Percentiles rank a stretch among this genome's conserved stretches.
These are phyloP conservation scores for Euclidium syriacum DNA, from an alignment of 345 rosid genomes.

Conservation along the genomic window DNA sequence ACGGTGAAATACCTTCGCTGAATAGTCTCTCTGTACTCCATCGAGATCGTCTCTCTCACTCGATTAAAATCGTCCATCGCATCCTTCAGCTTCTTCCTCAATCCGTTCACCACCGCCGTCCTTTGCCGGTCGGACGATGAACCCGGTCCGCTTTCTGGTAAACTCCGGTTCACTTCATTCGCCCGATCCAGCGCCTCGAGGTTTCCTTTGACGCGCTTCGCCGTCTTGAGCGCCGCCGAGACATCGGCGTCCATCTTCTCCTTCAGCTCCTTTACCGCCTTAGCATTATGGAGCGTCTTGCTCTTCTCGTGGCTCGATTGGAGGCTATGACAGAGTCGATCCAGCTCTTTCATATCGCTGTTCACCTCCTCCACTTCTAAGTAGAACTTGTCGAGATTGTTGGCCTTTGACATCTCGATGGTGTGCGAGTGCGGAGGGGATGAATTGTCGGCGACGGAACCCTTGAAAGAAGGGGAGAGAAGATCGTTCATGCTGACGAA, in stretches of 20 bases:
- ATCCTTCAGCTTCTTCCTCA: constrained; percentile 87
- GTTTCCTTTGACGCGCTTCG: constrained; percentile 65
- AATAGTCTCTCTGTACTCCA: constrained; percentile 84
- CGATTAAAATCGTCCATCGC: constrained; percentile 66
- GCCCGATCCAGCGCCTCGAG: constrained; percentile 80
- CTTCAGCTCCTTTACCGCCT: constrained; percentile 62
- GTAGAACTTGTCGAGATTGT: constrained; percentile 72
- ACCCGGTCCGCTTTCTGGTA: constrained; percentile 82
- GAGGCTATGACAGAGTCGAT: constrained; percentile 53
- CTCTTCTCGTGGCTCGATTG: constrained; percentile 74
- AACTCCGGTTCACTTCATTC: constrained; percentile 58
- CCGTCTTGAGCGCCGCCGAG: constrained; percentile 60
- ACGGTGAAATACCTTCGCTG: constrained; percentile 82
- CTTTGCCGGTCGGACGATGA: constrained; percentile 87
- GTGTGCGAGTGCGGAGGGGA: constrained; percentile 41
- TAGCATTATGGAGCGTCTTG: constrained; percentile 76
- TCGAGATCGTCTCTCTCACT: constrained; percentile 63
- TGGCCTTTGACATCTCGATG: constrained; percentile 31
- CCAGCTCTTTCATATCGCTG: constrained; percentile 65
- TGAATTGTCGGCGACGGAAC: constrained; percentile 25
- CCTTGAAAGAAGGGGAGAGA: constrained; percentile 64
- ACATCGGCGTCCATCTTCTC: constrained; percentile 78
- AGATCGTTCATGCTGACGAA: constrained; percentile 60
- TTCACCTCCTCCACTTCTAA: constrained; percentile 69
- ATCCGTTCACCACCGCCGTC: constrained; percentile 70